These are phyloP conservation scores for Trichoderma endophyticum DNA, from an alignment of 2,329 filamentous ascomycete genomes.

Conservation along the genomic window DNA sequence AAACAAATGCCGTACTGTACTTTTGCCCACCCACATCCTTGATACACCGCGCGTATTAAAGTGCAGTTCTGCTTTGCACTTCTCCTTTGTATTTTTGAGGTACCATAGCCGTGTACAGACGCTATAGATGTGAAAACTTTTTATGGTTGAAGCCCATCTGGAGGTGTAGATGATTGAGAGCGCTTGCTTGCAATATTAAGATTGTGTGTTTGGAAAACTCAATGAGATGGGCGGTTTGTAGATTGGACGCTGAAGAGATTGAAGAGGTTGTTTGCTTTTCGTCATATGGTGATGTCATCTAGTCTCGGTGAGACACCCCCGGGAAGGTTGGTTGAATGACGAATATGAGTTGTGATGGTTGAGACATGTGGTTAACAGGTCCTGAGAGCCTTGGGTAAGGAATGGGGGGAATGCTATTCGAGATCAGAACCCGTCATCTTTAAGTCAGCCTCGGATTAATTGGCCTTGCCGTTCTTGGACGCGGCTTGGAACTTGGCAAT, in stretches of 20 bases:
- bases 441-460: slow-evolving; percentile 33
- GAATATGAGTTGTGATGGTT: not conserved
- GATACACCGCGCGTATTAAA: not conserved
- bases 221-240: not conserved
- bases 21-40: not conserved
- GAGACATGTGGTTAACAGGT: not conserved
- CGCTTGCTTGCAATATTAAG: slow-evolving; percentile 16
- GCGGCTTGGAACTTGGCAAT: slow-evolving; percentile 68
- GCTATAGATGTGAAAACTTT: not conserved
- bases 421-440: not conserved
- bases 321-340: not conserved
- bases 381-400: not conserved
- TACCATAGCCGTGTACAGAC: not conserved
- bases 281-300: not conserved
- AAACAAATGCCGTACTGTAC: slow-evolving; percentile 1
- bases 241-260: not conserved
- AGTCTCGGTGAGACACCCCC: not conserved
- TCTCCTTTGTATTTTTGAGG: slow-evolving; percentile 1
- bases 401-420: not conserved
- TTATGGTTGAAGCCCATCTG: not conserved
- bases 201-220: not conserved
- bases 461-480: slow-evolving; percentile 53
- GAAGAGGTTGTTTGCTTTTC: not conserved
- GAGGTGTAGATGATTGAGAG: not conserved
- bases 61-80: not conserved